Evolutionary conservation across 352 stramenopile genomes (phyloP).

Genomic region (Pythium insidiosum): DNA sequence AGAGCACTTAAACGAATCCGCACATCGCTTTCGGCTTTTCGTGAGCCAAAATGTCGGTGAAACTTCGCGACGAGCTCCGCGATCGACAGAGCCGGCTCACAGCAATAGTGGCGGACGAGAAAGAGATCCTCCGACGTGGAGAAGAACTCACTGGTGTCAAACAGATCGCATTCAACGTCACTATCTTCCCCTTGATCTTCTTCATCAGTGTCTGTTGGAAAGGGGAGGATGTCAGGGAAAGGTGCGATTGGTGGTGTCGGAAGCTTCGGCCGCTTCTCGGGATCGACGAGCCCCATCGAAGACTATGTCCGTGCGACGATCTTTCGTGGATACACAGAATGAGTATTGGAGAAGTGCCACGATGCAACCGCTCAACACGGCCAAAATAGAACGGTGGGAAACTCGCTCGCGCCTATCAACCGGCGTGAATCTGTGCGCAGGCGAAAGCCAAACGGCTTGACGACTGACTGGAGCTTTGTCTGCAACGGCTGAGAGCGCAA

Average conservation of each 20-base stretch:
- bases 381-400: too few relatives aligned
- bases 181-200: constrained; percentile 13
- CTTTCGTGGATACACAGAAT: too few relatives aligned
- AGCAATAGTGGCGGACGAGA: constrained; percentile 49
- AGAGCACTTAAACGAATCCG: constrained; percentile 29
- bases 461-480: too few relatives aligned
- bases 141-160: constrained; percentile 32
- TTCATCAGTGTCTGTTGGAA: too few relatives aligned
- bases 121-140: constrained; percentile 49
- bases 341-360: too few relatives aligned
- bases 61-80: constrained; percentile 32
- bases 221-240: constrained; percentile 14
- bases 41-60: constrained; percentile 29
- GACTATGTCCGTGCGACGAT: too few relatives aligned
- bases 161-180: constrained; percentile 27
- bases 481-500: too few relatives aligned
- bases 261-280: not conserved
- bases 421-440: too few relatives aligned
- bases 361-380: too few relatives aligned
- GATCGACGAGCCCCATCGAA: too few relatives aligned
- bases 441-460: too few relatives aligned
- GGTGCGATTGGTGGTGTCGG: constrained; percentile 4
- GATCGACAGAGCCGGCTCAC: constrained; percentile 31
- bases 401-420: too few relatives aligned
- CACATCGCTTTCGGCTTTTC: constrained; percentile 24